Evolutionary conservation across 495 filamentous ascomycete genomes (phyloP), one percentile per base, ranked within the genome.

Genomic region (Hypoxylon trugodes): DNA sequence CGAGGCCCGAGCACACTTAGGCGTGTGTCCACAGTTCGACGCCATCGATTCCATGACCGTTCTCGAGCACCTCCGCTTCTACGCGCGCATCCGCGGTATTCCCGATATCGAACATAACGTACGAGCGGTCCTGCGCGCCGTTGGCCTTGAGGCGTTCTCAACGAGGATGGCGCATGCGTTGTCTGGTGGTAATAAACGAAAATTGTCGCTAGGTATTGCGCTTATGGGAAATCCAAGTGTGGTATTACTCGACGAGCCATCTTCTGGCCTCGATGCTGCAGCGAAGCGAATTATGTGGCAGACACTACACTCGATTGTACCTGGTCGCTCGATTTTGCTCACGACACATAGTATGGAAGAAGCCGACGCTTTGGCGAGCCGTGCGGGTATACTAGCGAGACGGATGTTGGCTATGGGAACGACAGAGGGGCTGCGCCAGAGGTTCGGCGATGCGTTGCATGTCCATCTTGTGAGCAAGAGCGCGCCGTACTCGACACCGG

Each of bases 261-360:
- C 78, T 3, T 86, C 81, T 2, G 89, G 89, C 2, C 83, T 92
- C 65, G 89, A 92, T 63, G 89, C 89, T 0, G 87, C 86, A 0
- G 83, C 88, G 0, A 92, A 91, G 69, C 77, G 89, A 21, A 79
- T 87, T 57, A 91, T 92, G 89, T 92, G 89, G 89, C 82, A 80
- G 48, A 89, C 87, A 0, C 78, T 91, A 2, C 77, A 77, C 8
- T 70, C 80, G 0, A 81, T 89, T 21, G 83, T 81, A 0, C 74
- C 77, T 0, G 88, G 87, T 3, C 77, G 89, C 1, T 83, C 81
- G 1, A 78, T 91, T n/a, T 74, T 91, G 0, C 74, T 91, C 5
- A 91, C 88, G n/a, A 93, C 90, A 6, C 90, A 93, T 66, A 83
- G 78, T 30, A 92, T 93, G 90, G 90, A 93, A 68, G 90, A 93